These are phyloP conservation scores for Yamadazyma membranifaciens DNA, from an alignment of 1,139 yeast species.

Conservation along the genomic window DNA sequence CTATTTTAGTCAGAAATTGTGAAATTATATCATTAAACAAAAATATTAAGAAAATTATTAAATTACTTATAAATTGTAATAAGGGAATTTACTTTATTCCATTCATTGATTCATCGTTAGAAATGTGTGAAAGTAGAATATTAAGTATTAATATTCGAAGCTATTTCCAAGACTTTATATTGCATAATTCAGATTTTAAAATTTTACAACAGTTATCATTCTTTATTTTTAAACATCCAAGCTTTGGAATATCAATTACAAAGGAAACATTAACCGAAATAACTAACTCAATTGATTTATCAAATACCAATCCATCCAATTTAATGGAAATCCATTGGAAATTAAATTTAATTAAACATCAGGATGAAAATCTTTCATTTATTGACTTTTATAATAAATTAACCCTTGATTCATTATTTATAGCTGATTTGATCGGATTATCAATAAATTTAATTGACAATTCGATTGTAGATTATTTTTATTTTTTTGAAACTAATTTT, in stretches of 20 bases:
- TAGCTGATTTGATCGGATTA: slow-evolving; percentile 14
- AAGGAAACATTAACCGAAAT: not conserved
- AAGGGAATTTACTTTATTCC: slow-evolving; percentile 41
- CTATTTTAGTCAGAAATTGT: slow-evolving; percentile 53
- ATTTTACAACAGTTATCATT: slow-evolving; percentile 14
- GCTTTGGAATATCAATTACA: slow-evolving; percentile 9
- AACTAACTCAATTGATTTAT: slow-evolving; percentile 6
- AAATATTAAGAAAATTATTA: slow-evolving; percentile 43
- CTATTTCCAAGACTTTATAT: slow-evolving; percentile 50
- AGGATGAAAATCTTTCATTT: slow-evolving; percentile 4
- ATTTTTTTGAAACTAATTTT: slow-evolving; percentile 12
- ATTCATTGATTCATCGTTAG: slow-evolving; percentile 48
- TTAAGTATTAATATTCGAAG: slow-evolving; percentile 44
- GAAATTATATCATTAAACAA: slow-evolving; percentile 51
- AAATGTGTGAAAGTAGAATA: slow-evolving; percentile 44
- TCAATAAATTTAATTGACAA: slow-evolving; percentile 8
- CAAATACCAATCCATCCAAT: slow-evolving; percentile 1
- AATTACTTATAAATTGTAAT: slow-evolving; percentile 28
- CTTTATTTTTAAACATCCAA: slow-evolving; percentile 10
- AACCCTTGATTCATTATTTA: slow-evolving; percentile 8
- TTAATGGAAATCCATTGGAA: slow-evolving; percentile 16
- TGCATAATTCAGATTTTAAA: slow-evolving; percentile 19
- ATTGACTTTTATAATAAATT: slow-evolving; percentile 3
- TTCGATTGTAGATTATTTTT: not conserved
- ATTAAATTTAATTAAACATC: slow-evolving; percentile 10